phyloP scores from a whole-genome alignment of 177 flowering plant species.

The Tripterygium wilfordii region DNA sequence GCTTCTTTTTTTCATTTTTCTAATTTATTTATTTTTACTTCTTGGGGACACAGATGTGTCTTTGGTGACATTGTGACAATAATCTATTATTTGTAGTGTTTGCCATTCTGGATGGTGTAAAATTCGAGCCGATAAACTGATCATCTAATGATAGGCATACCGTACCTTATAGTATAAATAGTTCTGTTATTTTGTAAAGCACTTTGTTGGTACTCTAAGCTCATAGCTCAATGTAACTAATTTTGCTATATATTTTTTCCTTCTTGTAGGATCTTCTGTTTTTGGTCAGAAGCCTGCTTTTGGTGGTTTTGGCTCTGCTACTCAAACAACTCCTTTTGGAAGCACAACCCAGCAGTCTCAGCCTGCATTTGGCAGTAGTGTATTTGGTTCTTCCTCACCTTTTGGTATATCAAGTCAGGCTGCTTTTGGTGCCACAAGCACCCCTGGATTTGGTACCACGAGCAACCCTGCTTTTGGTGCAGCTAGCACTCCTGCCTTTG shows the following conservation, averaged over 20 bases:
- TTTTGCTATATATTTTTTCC: background rate
- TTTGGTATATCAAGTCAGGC: constrained; percentile 71
- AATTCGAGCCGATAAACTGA: too few species aligned
- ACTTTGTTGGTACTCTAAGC: background rate
- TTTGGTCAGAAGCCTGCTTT: constrained; percentile 93
- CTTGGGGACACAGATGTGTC: too few species aligned
- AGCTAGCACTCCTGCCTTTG: too few species aligned
- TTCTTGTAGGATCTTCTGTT: constrained; percentile 51
- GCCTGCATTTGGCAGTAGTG: constrained; percentile 72
- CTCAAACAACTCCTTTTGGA: constrained; percentile 88
- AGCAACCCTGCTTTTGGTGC: constrained; percentile 63
- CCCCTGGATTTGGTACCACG: constrained; percentile 51
- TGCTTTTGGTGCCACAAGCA: constrained; percentile 49
- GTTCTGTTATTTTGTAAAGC: background rate
- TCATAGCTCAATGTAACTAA: background rate
- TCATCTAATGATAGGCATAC: too few species aligned
- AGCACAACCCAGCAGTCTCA: constrained; percentile 78
- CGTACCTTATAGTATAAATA: too few species aligned
- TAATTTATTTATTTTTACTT: too few species aligned
- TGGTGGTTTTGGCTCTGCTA: constrained; percentile 82
- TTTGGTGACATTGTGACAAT: too few species aligned
- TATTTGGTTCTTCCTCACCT: constrained; percentile 70
- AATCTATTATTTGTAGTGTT: too few species aligned
- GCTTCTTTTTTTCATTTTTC: too few species aligned
- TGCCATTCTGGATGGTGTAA: too few species aligned